phyloP scores from a whole-genome alignment of 2,329 filamentous ascomycete species.

The Fusarium sp. region DNA sequence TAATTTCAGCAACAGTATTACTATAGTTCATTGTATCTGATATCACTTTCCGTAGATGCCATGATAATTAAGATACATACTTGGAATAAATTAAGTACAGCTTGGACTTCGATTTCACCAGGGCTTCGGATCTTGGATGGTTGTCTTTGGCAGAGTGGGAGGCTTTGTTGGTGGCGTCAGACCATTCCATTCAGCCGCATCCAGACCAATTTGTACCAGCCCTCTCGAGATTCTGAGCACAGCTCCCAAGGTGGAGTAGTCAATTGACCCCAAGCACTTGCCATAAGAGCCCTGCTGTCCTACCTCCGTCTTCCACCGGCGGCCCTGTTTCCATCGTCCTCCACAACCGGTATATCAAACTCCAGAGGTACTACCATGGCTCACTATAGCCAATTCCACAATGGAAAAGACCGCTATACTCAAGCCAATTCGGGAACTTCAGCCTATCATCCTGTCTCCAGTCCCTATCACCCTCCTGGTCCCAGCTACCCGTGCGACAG shows the following conservation, averaged over 20 bases:
- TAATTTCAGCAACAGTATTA: too few species aligned
- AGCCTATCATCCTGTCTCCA: fast-evolving
- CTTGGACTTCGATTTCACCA: too few species aligned
- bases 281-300: not conserved
- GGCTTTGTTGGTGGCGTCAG: not conserved
- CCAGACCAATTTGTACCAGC: not conserved
- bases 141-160: not conserved
- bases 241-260: not conserved
- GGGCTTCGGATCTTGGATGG: too few species aligned
- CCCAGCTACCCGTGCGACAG: not conserved
- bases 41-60: too few species aligned
- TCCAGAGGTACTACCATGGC: not conserved
- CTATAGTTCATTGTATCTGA: too few species aligned
- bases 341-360: fast-evolving
- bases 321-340: fast-evolving
- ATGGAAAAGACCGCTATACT: not conserved
- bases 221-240: fast-evolving
- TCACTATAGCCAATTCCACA: not conserved
- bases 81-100: too few species aligned
- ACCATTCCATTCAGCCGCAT: not conserved
- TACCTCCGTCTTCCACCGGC: not conserved
- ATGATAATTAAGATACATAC: too few species aligned
- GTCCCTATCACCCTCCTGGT: not conserved
- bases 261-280: fast-evolving
- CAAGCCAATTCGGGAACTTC: not conserved